Evolutionary conservation across 495 filamentous ascomycete species (phyloP).

Genomic region (Schizothecium vesticola): DNA sequence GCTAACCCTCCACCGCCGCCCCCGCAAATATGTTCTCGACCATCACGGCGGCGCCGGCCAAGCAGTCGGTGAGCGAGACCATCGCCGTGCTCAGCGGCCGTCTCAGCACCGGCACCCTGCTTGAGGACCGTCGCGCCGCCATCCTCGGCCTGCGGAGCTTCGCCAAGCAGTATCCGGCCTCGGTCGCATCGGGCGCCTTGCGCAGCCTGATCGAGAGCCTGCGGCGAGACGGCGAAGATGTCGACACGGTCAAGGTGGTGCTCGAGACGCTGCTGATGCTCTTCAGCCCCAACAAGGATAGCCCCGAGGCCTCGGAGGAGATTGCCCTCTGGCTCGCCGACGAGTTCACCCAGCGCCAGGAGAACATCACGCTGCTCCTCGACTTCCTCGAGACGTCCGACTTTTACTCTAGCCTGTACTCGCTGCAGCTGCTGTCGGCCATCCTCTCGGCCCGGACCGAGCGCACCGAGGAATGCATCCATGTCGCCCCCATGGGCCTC

Average conservation of each 20-base stretch:
- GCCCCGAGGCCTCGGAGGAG: conserved; percentile 91
- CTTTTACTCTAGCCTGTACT: conserved; percentile 92
- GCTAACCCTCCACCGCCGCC: conserved; percentile 8
- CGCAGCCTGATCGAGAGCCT: conserved; percentile 80
- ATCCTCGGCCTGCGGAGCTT: conserved; percentile 92
- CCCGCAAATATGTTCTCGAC: conserved; percentile 64
- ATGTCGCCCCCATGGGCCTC: conserved; percentile 81
- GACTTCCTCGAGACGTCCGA: conserved; percentile 83
- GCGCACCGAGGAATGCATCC: conserved; percentile 91
- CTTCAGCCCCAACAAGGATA: conserved; percentile 58
- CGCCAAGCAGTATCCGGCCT: conserved; percentile 90
- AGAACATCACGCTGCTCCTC: conserved; percentile 88
- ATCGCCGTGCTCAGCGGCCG: conserved; percentile 84
- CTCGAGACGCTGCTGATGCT: conserved; percentile 93
- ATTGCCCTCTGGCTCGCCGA: conserved; percentile 96
- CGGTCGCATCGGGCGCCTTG: conserved; percentile 87
- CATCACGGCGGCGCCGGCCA: conserved; percentile 84
- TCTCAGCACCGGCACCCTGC: conserved; percentile 76
- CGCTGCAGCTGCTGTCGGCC: conserved; percentile 80
- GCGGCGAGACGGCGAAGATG: conserved; percentile 85
- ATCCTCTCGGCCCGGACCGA: conserved; percentile 84
- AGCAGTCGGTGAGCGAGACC: conserved; percentile 91
- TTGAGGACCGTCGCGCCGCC: conserved; percentile 90
- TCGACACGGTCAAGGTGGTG: conserved; percentile 90
- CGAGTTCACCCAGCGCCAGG: conserved; percentile 97